Base-by-base conservation (phyloP, 179 eudicot genomes). In the Pouteria campechiana region DNA sequence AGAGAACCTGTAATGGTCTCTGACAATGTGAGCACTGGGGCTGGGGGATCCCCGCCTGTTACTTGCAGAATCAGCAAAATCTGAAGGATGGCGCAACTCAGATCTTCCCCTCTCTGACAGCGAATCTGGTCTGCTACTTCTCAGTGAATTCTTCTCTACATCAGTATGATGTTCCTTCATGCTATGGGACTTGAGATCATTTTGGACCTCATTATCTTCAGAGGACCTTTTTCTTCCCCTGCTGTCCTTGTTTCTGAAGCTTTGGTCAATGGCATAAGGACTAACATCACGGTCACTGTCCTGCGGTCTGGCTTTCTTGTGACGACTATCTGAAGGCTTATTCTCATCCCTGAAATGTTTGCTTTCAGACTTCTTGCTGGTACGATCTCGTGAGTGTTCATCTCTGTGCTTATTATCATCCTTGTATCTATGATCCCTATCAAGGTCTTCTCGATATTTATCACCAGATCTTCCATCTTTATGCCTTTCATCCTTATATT, bases 41-140 rank as follows among this genome's bases (percentile, higher is more conserved):
- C 68, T 59, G 3, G 97, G 97, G 8, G 97, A 89, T 55, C 42
- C 54, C 59, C 76, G 65, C 24, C 55, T 67, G 25, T 79, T 72
- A 32, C 69, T 72, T 32, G 58, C 73, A 13, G 36, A 17, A 44
- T 70, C 73, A 20, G 54, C 43, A n/a, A n/a, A n/a, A n/a, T n/a
- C n/a, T n/a, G n/a, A n/a, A n/a, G n/a, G n/a, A 52, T 48, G 59
- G 7, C 53, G 65, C 2, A 65, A 58, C 32, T 47, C 33, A 37
- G 76, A 60, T 40, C 76, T 62, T 35, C 68, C 80, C 48, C 81
- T 64, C 54, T 78, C 78, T 49, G 68, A 60, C 14, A 54, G 55
- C 5, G 42, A 49, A 38, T 84, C 97, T 28, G 44, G 52, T 48
- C 65, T 69, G 29, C 57, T 41, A 58, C 67, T 65, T 51, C 65